phyloP scores from a whole-genome alignment of 306 rosid genomes.

The Boehmeria nivea region DNA sequence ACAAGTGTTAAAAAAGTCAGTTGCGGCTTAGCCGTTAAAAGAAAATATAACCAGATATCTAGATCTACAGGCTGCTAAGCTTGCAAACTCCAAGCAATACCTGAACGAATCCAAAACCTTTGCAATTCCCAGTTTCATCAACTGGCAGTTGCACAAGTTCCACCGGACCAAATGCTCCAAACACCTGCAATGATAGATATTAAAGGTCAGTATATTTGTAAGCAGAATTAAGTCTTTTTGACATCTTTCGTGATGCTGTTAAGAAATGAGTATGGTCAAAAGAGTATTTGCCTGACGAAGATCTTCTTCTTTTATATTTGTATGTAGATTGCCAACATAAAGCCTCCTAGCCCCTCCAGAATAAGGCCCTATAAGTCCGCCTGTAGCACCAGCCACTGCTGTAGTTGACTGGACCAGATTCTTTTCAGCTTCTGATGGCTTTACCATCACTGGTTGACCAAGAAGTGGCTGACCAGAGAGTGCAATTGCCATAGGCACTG shows the following conservation, averaged over 20 bases:
- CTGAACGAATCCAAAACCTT: constrained; percentile 98
- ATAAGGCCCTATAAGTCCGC: constrained; percentile 74
- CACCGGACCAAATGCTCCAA: constrained; percentile 95
- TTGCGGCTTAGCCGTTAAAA: not conserved
- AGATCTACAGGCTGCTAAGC: constrained; percentile 1
- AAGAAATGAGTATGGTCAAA: too few relatives aligned
- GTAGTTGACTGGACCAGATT: constrained; percentile 84
- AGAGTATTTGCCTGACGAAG: constrained; percentile 63
- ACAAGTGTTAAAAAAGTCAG: not conserved
- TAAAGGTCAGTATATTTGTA: constrained; percentile 10
- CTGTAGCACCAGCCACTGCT: constrained; percentile 44
- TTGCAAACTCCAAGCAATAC: constrained; percentile 41
- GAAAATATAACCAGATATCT: not conserved
- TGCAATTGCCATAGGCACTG: constrained; percentile 99
- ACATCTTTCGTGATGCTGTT: too few relatives aligned
- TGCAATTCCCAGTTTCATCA: constrained; percentile 83
- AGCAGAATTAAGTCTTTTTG: too few relatives aligned
- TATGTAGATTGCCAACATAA: constrained; percentile 90
- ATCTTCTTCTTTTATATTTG: constrained; percentile 81
- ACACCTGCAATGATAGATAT: constrained; percentile 47
- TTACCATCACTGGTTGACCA: constrained; percentile 95
- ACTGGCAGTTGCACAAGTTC: constrained; percentile 92
- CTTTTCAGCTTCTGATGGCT: constrained; percentile 99
- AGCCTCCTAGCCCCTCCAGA: constrained; percentile 94
- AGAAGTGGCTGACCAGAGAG: constrained; percentile 90